A percentile compares a stretch with the other conserved stretches of the same genome.
These are phyloP conservation scores for Carex pumila DNA, from an alignment of 176 grass and related monocot genomes.

Conservation along the genomic window DNA sequence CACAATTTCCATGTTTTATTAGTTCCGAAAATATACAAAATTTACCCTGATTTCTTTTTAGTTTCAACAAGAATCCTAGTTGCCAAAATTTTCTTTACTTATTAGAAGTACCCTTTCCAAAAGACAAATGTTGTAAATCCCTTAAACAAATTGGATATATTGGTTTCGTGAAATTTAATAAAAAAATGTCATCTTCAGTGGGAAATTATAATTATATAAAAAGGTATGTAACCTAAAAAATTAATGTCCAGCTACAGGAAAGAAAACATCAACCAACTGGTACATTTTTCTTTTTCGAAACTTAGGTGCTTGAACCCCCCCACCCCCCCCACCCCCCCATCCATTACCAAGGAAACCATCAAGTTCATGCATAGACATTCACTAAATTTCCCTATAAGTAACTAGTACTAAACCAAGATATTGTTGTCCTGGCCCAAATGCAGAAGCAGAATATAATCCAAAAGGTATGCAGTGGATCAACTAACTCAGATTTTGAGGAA, in stretches of 20 bases:
- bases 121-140: background rate
- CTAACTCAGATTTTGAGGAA: no score
- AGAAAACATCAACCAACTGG: background rate
- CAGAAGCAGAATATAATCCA: no score
- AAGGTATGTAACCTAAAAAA: background rate
- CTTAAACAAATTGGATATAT: background rate
- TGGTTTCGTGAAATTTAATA: background rate
- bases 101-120: background rate
- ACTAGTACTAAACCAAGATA: no score
- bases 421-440: no score
- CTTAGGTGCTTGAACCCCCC: background rate
- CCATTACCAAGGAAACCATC: no score
- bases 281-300: background rate
- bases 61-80: background rate
- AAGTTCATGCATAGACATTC: no score
- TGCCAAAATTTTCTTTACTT: background rate
- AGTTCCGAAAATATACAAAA: background rate
- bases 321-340: no score
- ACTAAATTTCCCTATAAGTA: no score
- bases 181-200: background rate
- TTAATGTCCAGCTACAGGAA: background rate
- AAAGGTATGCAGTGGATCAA: no score
- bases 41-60: background rate
- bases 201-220: background rate
- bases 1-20: conserved; percentile 1